Evolutionary conservation across 1,284 basidiomycete genomes (phyloP), one percentile per base, ranked within the genome.

Genomic region (Sphaerobolus stellatus): DNA sequence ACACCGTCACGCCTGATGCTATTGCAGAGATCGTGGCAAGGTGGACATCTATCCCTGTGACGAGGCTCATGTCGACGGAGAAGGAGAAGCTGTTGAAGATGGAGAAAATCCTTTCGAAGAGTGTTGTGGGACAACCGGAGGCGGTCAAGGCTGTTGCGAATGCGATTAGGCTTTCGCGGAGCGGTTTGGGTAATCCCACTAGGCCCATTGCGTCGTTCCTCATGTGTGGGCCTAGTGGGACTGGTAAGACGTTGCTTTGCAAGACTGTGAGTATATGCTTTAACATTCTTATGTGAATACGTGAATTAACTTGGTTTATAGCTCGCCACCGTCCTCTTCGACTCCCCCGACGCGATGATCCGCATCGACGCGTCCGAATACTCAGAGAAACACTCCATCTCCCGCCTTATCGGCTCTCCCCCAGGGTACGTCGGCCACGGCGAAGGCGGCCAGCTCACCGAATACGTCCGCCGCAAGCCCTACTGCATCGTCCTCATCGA

Each of bases 341-440:
- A 96, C 68, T 94, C 93, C 25, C 83, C 88, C 22, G 84, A 94
- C 58, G 88, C 92, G 9, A 88, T 97, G 85, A 91, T 96, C 61
- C 88, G 92, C 60, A 84, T 96, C 65, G 94, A 96, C 69, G 92
- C 86, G 63, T 92, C 89, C 34, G 92, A 96, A 66, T 96, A 96
- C 71, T 92, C 91, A 27, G 94, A 96, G 74, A 94, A 93, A 70
- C 94, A 97, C 66, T 90, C 92, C 1, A 90, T 97, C 53, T 85
- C 92, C 29, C 83, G 93, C 30, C 81, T 97, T 53, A 91, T 97
- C 54, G 94, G 94, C 54, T 88, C 93, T 3, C 91, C 94, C 34
- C 91, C 87, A 40, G 88, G 94, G 43, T 98, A 97, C 67, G 88
- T 99, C 43, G 96, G 96, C 2, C 86, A 96, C 68, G 92, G 96